A percentile compares a stretch with the other conserved stretches of the same genome.
Conservation (phyloP, 129 eudicot genomes). For the Silybum marianum region DNA sequence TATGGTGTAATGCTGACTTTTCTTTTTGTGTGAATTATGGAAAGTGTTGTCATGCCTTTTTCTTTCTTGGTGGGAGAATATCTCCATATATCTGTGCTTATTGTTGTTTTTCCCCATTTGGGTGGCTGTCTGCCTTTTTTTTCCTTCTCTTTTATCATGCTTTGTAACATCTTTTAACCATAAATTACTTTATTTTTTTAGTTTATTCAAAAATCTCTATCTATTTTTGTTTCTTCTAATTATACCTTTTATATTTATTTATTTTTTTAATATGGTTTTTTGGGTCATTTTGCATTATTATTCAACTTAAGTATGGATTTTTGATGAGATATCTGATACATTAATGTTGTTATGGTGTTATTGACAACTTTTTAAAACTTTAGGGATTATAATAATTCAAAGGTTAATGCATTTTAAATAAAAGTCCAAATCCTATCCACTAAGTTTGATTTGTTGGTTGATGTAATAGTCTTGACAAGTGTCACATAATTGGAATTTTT, state of each 20-base stretch:
- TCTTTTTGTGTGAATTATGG: conserved; percentile 27
- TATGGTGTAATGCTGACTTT: conserved; percentile 20
- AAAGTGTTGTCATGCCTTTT: conserved; percentile 33
- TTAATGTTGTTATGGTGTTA: too few species aligned
- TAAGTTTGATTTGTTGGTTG: background rate
- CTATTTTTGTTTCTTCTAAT: background rate
- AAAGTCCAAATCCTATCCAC: background rate
- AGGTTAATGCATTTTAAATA: background rate
- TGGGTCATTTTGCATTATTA: background rate
- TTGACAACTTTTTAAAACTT: too few species aligned
- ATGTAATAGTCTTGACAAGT: conserved; percentile 16
- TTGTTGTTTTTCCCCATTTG: conserved; percentile 18
- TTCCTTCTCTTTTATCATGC: background rate
- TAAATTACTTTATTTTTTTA: background rate
- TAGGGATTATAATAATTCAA: too few species aligned
- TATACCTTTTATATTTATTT: background rate
- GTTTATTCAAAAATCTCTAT: background rate
- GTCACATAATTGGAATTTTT: conserved; percentile 4
- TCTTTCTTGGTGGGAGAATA: conserved; percentile 33
- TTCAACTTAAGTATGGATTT: too few species aligned
- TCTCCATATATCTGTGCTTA: conserved; percentile 18
- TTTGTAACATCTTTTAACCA: background rate
- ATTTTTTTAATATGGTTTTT: background rate
- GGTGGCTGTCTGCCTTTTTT: conserved; percentile 2
- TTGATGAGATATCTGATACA: too few species aligned